Conservation (phyloP, 2,329 filamentous ascomycete genomes). For the Amylocarpus encephaloides region DNA sequence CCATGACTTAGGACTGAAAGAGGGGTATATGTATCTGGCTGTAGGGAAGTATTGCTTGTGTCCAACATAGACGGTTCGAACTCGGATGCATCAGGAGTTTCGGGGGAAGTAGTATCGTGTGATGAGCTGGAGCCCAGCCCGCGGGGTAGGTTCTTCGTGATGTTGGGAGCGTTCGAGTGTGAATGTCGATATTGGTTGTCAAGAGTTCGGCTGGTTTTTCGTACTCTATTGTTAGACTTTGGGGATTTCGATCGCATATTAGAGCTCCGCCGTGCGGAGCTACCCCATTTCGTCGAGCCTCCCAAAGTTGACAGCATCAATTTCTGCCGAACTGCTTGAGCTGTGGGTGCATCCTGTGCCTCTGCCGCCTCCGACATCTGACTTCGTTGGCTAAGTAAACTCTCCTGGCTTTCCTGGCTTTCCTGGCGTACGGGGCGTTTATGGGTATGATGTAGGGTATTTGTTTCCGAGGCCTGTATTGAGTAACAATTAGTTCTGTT, state of each 20-base stretch:
- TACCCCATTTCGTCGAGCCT: neutral
- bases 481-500: neutral
- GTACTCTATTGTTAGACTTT: conserved; percentile 9
- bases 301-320: neutral
- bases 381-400: neutral
- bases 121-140: conserved; percentile 22
- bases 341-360: conserved; percentile 1
- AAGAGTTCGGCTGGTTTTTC: conserved; percentile 8
- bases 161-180: conserved; percentile 8
- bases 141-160: conserved; percentile 12
- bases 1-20: conserved; percentile 40
- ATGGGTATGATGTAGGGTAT: neutral
- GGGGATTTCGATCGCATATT: conserved; percentile 18
- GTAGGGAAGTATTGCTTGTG: conserved; percentile 10
- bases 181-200: conserved; percentile 2
- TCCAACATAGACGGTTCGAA: conserved; percentile 36
- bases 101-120: conserved; percentile 35
- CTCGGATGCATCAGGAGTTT: conserved; percentile 55
- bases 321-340: too few relatives aligned
- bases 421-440: neutral
- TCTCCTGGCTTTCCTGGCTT: neutral
- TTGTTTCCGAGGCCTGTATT: neutral
- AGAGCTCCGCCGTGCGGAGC: conserved; percentile 11
- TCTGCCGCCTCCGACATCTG: neutral
- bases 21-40: conserved; percentile 40